Evolutionary conservation across 305 asterid species (phyloP).

Genomic region (Withania somnifera): DNA sequence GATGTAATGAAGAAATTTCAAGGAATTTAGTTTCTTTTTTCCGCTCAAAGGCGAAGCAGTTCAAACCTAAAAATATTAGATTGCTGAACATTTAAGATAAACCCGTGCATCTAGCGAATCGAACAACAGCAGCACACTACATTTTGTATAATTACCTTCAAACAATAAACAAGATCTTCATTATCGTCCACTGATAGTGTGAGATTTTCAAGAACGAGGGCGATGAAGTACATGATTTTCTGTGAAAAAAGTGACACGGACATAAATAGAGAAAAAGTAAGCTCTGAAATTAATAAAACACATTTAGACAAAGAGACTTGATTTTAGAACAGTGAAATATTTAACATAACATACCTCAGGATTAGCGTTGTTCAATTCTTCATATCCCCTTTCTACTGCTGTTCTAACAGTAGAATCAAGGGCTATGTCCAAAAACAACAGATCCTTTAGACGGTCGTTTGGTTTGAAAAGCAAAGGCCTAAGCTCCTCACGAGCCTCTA

Average conservation of each 20-base stretch:
- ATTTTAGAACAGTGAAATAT: not conserved
- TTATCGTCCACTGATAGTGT: slow-evolving; percentile 75
- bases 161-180: slow-evolving; percentile 89
- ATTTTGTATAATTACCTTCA: slow-evolving; percentile 50
- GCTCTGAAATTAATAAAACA: not conserved
- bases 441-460: slow-evolving; percentile 86
- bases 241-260: slow-evolving; percentile 28
- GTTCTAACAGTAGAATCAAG: slow-evolving; percentile 97
- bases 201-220: slow-evolving; percentile 87
- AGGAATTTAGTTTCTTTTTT: not conserved
- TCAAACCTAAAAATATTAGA: not conserved
- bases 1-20: not conserved
- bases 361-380: slow-evolving; percentile 61
- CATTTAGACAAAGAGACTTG: not conserved
- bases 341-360: slow-evolving; percentile 56
- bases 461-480: slow-evolving; percentile 74
- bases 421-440: slow-evolving; percentile 87
- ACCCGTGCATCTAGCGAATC: not conserved
- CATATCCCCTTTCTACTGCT: slow-evolving; percentile 95
- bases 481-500: slow-evolving; percentile 97
- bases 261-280: slow-evolving; percentile 3
- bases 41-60: not conserved
- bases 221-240: slow-evolving; percentile 91
- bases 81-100: not conserved
- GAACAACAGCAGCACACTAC: not conserved